A percentile compares a stretch with the other conserved stretches of the same genome.
Evolutionary conservation across 345 rosid genomes (phyloP).

Genomic region (Lumnitzera racemosa): DNA sequence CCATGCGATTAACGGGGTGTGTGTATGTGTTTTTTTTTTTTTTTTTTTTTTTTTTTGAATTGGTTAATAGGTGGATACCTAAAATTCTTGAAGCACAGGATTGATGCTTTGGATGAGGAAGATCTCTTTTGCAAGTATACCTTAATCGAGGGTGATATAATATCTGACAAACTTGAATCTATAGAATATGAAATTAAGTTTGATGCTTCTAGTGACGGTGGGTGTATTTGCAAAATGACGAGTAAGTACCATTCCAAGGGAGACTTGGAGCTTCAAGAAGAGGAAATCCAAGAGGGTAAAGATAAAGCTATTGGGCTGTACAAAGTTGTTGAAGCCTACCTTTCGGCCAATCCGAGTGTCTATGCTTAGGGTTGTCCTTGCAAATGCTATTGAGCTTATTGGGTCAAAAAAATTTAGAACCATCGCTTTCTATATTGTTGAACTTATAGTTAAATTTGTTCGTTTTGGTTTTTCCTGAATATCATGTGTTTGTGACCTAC

Average conservation of each 20-base stretch:
- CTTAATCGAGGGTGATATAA: conserved; percentile 22
- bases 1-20: no score
- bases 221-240: conserved; percentile 17
- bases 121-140: conserved; percentile 22
- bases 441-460: no score
- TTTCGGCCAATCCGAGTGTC: conserved; percentile 20
- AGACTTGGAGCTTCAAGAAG: conserved; percentile 17
- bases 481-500: no score
- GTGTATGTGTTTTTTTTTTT: no score
- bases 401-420: no score
- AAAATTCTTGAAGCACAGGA: conserved; percentile 22
- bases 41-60: no score
- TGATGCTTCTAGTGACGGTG: conserved; percentile 11
- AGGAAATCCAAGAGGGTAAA: conserved; percentile 20
- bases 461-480: no score
- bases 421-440: no score
- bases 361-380: conserved; percentile 3
- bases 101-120: conserved; percentile 24
- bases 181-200: conserved; percentile 24
- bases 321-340: conserved; percentile 27
- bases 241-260: conserved; percentile 15
- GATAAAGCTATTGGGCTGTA: conserved; percentile 13
- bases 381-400: no score
- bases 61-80: conserved; percentile 10
- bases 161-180: conserved; percentile 17